Percentiles rank a stretch among this genome's conserved stretches.
These are phyloP conservation scores for Ogataea methanolica DNA, from an alignment of 805 yeast genomes.

Conservation along the genomic window DNA sequence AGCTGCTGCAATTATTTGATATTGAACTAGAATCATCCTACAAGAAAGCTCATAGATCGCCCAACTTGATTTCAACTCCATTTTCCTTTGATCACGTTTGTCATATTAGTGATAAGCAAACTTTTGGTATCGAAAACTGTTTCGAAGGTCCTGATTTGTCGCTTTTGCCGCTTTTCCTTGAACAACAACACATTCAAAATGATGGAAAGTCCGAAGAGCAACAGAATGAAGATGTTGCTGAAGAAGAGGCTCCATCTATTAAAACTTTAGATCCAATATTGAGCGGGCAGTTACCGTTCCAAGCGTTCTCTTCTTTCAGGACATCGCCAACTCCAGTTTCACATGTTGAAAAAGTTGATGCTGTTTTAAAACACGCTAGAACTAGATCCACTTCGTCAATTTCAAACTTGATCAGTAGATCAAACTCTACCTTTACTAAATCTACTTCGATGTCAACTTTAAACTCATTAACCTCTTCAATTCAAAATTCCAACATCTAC, in stretches of 20 bases:
- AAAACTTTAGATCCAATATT: conserved; percentile 9
- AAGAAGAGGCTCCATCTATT: background rate
- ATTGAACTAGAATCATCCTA: conserved; percentile 7
- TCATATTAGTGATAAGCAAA: conserved; percentile 25
- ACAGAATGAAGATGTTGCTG: background rate
- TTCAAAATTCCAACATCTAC: conserved; percentile 2
- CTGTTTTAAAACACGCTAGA: conserved; percentile 9
- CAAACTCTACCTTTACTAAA: conserved; percentile 27
- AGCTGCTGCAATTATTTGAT: conserved; percentile 17
- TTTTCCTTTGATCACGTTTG: conserved; percentile 30
- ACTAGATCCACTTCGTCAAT: conserved; percentile 14
- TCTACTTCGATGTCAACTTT: conserved; percentile 25
- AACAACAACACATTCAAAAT: background rate
- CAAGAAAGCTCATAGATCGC: conserved; percentile 3
- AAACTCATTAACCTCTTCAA: conserved; percentile 15
- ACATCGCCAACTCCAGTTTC: conserved; percentile 24
- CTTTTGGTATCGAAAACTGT: conserved; percentile 28
- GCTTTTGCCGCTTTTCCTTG: conserved; percentile 10
- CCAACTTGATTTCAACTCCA: conserved; percentile 28
- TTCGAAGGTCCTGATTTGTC: conserved; percentile 16
- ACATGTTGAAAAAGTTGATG: background rate
- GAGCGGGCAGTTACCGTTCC: conserved; percentile 11
- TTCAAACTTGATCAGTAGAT: conserved; percentile 18
- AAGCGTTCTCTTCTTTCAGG: conserved; percentile 29
- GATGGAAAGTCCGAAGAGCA: background rate